Base-by-base conservation (phyloP, 495 filamentous ascomycete species). In the Hypoxylon intermedium region DNA sequence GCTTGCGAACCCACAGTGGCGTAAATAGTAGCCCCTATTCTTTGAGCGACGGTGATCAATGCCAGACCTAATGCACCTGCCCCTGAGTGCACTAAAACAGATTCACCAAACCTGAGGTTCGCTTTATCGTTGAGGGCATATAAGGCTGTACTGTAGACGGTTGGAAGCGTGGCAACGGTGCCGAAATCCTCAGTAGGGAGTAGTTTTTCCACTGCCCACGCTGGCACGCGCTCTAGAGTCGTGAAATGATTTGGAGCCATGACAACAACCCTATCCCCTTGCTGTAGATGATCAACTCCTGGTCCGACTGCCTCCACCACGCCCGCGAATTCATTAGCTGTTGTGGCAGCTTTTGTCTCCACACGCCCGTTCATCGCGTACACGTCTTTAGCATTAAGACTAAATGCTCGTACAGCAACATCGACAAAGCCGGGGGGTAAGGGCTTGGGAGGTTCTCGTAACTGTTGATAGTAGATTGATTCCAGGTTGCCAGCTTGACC, bases 61-160 rank as follows among this genome's bases (percentile, higher is more conserved):
- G 79, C 79, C 45, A 82, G 78, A 20, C 83, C 84, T 0, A 82
- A 60, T 9, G 72, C 77, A 23, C 79, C 80, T 0, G 81, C 62
- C 6, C 73, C 85, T 0, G 72, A 70, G 45, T 86, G 82, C 24
- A 88, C 82, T 20, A 88, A 68, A 1, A 86, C 68, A 2, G 67
- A 76, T 48, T 87, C 79, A 1, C 69, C 81, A 12, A 64, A 51
- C 6, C 46, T 20, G 12, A 80, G 45, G 11, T 64, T 50, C 0
- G 72, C 76, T 9, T 70, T 52, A 31, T 77, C 50, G 11, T 65
- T 6, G 2, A 80, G 41, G 0, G 77, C 72, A 56, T 85, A 78
- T 23, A 79, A 76, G 0, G 83, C 84, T 0, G 84, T 85, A 16
- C 61, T 58, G 51, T 74, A 85, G 2, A 75, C 75, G 0, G 79